These are phyloP conservation scores for Heliamphora ciliata DNA, from an alignment of 179 eudicot species.

Conservation along the genomic window DNA sequence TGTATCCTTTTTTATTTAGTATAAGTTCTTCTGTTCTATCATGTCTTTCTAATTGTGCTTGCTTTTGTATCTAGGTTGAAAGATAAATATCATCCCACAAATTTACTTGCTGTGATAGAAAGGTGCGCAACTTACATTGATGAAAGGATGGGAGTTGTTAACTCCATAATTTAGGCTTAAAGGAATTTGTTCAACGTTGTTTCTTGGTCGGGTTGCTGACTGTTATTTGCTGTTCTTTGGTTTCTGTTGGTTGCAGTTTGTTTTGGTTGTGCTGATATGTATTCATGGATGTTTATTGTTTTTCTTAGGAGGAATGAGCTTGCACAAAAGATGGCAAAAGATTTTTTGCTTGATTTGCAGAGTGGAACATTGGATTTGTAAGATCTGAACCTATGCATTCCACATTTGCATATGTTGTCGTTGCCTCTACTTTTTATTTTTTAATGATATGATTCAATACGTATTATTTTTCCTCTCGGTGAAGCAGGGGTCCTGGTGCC, in stretches of 20 bases:
- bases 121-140: constrained; percentile 38
- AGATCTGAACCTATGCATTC: constrained; percentile 20
- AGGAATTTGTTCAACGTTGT: background rate
- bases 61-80: constrained; percentile 52
- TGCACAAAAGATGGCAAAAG: constrained; percentile 77
- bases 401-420: background rate
- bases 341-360: constrained; percentile 82
- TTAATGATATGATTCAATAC: background rate
- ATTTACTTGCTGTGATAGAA: constrained; percentile 72
- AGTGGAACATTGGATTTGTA: constrained; percentile 82
- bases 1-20: constrained; percentile 5
- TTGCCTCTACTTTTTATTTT: background rate
- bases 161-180: background rate
- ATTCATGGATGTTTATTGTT: background rate
- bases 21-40: background rate
- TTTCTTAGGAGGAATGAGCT: constrained; percentile 79
- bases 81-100: constrained; percentile 96
- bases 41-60: constrained; percentile 5
- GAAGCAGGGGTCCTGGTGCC: constrained; percentile 72
- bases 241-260: background rate
- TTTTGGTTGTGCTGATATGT: constrained; percentile 8
- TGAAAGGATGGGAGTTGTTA: constrained; percentile 1
- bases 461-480: constrained; percentile 4
- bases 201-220: constrained; percentile 5
- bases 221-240: background rate